phyloP scores from a whole-genome alignment of 306 rosid genomes.

The Senna tora region DNA sequence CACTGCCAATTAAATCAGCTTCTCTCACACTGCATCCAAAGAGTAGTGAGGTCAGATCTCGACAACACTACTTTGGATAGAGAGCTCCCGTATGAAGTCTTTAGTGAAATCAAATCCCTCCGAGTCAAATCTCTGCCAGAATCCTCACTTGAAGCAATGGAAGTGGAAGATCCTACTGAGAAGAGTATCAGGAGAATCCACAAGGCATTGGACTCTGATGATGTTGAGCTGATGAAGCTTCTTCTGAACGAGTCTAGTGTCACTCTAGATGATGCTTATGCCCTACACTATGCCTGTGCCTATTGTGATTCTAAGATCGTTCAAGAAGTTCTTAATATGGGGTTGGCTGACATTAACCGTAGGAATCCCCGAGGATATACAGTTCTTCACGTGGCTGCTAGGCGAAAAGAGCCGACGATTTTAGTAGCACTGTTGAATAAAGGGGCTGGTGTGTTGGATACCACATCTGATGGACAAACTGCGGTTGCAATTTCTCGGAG shows the following conservation, averaged over 20 bases:
- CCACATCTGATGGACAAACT: constrained; percentile 74
- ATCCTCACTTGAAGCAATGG: constrained; percentile 43
- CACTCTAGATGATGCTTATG: constrained; percentile 73
- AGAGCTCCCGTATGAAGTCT: constrained; percentile 71
- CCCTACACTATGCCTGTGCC: constrained; percentile 85
- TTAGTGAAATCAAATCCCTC: constrained; percentile 51
- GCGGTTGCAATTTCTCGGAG: constrained; percentile 87
- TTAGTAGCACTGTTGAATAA: constrained; percentile 66
- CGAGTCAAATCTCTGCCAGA: constrained; percentile 44
- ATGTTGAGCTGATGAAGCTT: constrained; percentile 77
- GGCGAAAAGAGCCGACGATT: constrained; percentile 79
- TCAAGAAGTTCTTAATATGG: constrained; percentile 68
- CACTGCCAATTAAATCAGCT: constrained; percentile 70
- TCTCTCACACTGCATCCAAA: constrained; percentile 59
- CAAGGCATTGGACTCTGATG: constrained; percentile 85
- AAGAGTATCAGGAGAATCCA: constrained; percentile 66
- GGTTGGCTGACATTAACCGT: constrained; percentile 55
- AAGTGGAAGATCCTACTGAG: constrained; percentile 49
- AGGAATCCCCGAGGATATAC: constrained; percentile 63
- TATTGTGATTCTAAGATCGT: constrained; percentile 87
- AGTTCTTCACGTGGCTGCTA: constrained; percentile 86
- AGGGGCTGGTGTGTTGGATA: constrained; percentile 68
- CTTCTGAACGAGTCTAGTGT: constrained; percentile 69
- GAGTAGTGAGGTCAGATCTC: constrained; percentile 73
- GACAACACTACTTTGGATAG: constrained; percentile 64